A percentile compares a stretch with the other conserved stretches of the same genome.
These are phyloP conservation scores for Draba incana DNA, from an alignment of 345 rosid species.

Conservation along the genomic window DNA sequence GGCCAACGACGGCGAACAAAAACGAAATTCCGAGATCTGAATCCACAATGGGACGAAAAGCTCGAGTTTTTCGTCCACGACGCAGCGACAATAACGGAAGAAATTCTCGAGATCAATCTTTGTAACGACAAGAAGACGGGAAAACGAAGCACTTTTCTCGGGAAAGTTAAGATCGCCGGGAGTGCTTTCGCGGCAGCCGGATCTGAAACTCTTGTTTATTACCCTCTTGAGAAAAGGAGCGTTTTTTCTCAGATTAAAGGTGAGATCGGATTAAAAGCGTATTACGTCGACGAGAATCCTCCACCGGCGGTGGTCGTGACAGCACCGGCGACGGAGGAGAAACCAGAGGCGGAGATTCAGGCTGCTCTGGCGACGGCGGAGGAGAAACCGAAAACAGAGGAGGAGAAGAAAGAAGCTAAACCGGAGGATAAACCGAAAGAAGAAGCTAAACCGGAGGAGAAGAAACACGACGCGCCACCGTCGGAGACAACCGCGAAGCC, in stretches of 20 bases:
- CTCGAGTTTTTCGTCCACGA: conserved; percentile 79
- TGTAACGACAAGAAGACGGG: conserved; percentile 80
- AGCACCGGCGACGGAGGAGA: conserved; percentile 30
- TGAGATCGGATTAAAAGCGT: conserved; percentile 77
- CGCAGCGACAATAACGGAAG: conserved; percentile 54
- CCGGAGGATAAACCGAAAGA: conserved; percentile 45
- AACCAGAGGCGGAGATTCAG: conserved; percentile 34
- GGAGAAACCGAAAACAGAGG: conserved; percentile 40
- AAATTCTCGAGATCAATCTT: conserved; percentile 76
- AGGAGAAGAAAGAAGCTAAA: conserved; percentile 46
- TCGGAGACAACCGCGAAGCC: conserved; percentile 38
- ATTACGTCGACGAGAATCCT: conserved; percentile 64
- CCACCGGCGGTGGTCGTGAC: conserved; percentile 44
- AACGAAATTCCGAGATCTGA: conserved; percentile 79
- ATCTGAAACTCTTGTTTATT: conserved; percentile 69
- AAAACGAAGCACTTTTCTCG: conserved; percentile 69
- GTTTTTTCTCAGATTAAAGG: conserved; percentile 90
- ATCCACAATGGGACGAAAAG: conserved; percentile 91
- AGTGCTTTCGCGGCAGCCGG: conserved; percentile 55
- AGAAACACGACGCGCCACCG: conserved; percentile 41
- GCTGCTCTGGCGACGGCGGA: conserved; percentile 37
- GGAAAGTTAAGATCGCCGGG: conserved; percentile 77
- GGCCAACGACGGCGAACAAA: conserved; percentile 83
- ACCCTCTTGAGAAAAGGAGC: conserved; percentile 85
- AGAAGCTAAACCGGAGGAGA: conserved; percentile 41